Conservation (phyloP, 805 yeast genomes). For the Yarrowia porcina region DNA sequence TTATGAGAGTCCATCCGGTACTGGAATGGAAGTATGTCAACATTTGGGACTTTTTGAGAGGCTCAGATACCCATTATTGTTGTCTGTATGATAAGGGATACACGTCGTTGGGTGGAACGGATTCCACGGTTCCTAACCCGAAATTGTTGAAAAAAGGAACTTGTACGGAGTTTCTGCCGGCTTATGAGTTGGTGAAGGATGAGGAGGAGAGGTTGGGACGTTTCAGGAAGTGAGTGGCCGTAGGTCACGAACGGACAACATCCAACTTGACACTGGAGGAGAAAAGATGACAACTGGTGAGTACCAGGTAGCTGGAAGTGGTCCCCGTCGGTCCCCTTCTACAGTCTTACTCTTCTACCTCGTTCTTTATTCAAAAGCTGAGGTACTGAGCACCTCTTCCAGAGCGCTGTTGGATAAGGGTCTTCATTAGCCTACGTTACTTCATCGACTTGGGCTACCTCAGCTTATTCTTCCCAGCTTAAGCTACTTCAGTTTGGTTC, state of each 20-base stretch:
- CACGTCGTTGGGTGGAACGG: conserved; percentile 82
- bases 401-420: too few relatives aligned
- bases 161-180: conserved; percentile 42
- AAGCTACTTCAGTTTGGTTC: too few relatives aligned
- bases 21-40: conserved; percentile 82
- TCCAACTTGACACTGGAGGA: too few relatives aligned
- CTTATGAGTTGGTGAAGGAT: conserved; percentile 46
- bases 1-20: conserved; percentile 81
- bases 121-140: conserved; percentile 72
- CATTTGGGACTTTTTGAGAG: conserved; percentile 73
- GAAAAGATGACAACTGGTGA: too few relatives aligned
- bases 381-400: too few relatives aligned
- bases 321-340: too few relatives aligned
- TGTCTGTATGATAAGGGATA: conserved; percentile 75
- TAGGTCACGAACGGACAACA: neutral
- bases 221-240: neutral
- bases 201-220: conserved; percentile 55
- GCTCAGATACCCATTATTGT: conserved; percentile 64
- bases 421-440: too few relatives aligned
- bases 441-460: too few relatives aligned
- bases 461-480: too few relatives aligned
- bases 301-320: too few relatives aligned
- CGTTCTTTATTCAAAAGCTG: too few relatives aligned
- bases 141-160: conserved; percentile 38
- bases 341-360: too few relatives aligned